Percentiles rank a stretch among this genome's conserved stretches.
These are phyloP conservation scores for Phlebiopsis flavidoalba DNA, from an alignment of 768 basidiomycete genomes.

Conservation along the genomic window DNA sequence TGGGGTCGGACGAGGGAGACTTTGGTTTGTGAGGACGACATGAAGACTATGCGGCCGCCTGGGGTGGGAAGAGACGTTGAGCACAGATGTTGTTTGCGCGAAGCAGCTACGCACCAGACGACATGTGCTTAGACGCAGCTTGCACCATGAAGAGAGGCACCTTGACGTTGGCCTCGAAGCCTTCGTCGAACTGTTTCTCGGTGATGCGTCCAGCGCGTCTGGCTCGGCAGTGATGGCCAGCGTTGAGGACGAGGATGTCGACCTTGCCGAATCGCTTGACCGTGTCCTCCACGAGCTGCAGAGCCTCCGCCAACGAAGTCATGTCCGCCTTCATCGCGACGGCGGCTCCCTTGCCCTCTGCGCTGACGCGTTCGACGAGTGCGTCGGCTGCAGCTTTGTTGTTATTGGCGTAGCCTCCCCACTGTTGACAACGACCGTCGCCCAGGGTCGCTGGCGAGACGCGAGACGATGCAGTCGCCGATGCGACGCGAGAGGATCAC, in stretches of 20 bases:
- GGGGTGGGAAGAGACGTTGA: not conserved
- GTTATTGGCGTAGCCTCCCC: slow-evolving; percentile 6
- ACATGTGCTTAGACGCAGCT: slow-evolving; percentile 34
- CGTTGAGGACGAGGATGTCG: slow-evolving; percentile 20
- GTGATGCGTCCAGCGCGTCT: not conserved
- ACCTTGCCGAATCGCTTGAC: slow-evolving; percentile 21
- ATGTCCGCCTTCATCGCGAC: slow-evolving; percentile 23
- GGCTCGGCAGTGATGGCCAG: slow-evolving; percentile 9
- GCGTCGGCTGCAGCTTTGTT: slow-evolving; percentile 15
- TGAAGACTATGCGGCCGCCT: slow-evolving; percentile 53
- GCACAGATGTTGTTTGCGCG: not conserved
- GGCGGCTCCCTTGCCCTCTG: slow-evolving; percentile 10
- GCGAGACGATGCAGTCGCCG: slow-evolving; percentile 22
- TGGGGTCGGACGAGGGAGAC: slow-evolving; percentile 40
- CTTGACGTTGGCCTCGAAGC: slow-evolving; percentile 48
- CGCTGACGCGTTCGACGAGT: slow-evolving; percentile 11
- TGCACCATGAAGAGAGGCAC: slow-evolving; percentile 47
- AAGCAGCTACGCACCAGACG: slow-evolving; percentile 30
- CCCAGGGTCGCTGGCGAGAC: slow-evolving; percentile 25
- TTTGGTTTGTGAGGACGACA: slow-evolving; percentile 45
- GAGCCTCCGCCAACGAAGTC: slow-evolving; percentile 15
- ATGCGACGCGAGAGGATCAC: slow-evolving; percentile 21
- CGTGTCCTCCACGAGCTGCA: slow-evolving; percentile 19
- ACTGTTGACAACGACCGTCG: slow-evolving; percentile 23
- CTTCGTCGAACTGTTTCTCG: slow-evolving; percentile 28